phyloP scores from a whole-genome alignment of 495 filamentous ascomycete genomes.

The Cudoniella acicularis region DNA sequence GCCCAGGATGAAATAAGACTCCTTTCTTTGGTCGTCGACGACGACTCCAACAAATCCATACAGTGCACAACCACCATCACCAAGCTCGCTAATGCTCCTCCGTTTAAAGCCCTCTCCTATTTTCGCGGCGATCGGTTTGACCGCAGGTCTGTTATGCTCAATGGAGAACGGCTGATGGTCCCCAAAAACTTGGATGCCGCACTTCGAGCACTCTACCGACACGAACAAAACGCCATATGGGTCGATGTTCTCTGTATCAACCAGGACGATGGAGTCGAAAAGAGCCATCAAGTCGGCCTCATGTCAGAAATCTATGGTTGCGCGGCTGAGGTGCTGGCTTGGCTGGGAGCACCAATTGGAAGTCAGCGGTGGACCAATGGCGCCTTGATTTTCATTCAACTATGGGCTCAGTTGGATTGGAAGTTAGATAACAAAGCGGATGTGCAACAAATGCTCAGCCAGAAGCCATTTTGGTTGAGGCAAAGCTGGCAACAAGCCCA shows the following conservation, averaged over 20 bases:
- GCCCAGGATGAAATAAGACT: not conserved
- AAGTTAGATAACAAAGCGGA: not conserved
- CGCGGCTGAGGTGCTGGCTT: not conserved
- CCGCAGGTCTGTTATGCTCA: not conserved
- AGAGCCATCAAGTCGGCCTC: conserved; percentile 18
- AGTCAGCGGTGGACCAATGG: not conserved
- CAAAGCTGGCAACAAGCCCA: not conserved
- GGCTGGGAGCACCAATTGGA: not conserved
- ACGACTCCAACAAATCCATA: not conserved
- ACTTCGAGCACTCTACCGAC: not conserved
- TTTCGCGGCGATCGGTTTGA: not conserved
- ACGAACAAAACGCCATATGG: conserved; percentile 16
- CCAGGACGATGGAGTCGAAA: conserved; percentile 24
- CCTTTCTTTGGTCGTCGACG: not conserved
- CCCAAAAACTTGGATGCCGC: not conserved
- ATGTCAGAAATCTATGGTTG: conserved; percentile 24
- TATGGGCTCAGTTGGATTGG: not conserved
- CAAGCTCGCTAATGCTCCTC: not conserved
- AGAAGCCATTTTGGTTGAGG: not conserved
- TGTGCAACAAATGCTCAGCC: not conserved
- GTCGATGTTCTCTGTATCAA: conserved; percentile 30
- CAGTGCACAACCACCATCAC: not conserved
- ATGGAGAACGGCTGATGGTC: not conserved
- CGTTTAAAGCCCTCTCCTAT: not conserved
- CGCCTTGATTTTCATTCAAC: not conserved